Percentiles rank a stretch among this genome's conserved stretches.
phyloP scores from a whole-genome alignment of 2,329 filamentous ascomycete species.

The Penicillium decumbens region DNA sequence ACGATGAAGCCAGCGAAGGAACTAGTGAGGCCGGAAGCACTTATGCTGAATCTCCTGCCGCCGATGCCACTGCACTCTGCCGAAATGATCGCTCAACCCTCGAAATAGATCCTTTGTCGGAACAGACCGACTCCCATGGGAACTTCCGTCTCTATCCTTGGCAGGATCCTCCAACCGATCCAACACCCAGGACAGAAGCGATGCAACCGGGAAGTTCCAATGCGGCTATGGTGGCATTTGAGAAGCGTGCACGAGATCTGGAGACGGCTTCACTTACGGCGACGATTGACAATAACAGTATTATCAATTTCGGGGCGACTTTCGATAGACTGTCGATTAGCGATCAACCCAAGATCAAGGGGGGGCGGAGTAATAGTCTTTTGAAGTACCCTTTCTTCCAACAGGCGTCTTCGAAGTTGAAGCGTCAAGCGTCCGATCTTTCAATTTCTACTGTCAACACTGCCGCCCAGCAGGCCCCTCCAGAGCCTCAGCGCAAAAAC shows the following conservation, averaged over 20 bases:
- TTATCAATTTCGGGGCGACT: conserved; percentile 42
- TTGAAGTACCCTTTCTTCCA: conserved; percentile 38
- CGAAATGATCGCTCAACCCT: conserved; percentile 21
- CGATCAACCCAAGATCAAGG: conserved; percentile 38
- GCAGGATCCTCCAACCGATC: conserved; percentile 43
- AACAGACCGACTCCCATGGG: conserved; percentile 24
- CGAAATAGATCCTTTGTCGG: conserved; percentile 15
- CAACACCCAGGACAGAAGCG: conserved; percentile 27
- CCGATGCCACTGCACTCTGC: conserved; percentile 25
- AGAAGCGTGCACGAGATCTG: conserved; percentile 47
- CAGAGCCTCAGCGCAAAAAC: conserved; percentile 28
- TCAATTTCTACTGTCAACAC: conserved; percentile 28
- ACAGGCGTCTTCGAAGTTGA: conserved; percentile 45
- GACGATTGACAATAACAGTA: conserved; percentile 50
- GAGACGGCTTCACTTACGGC: conserved; percentile 53
- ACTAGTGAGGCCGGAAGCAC: conserved; percentile 34
- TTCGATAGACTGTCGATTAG: conserved; percentile 40
- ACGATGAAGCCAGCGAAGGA: conserved; percentile 42
- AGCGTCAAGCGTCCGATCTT: conserved; percentile 39
- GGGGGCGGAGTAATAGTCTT: conserved; percentile 47
- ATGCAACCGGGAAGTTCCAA: conserved; percentile 51
- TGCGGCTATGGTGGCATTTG: conserved; percentile 53
- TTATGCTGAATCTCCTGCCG: conserved; percentile 24
- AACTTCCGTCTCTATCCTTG: conserved; percentile 43
- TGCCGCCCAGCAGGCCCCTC: conserved; percentile 16